Base-by-base conservation (phyloP, 495 filamentous ascomycete genomes). In the Astrothelium macrocarpum region DNA sequence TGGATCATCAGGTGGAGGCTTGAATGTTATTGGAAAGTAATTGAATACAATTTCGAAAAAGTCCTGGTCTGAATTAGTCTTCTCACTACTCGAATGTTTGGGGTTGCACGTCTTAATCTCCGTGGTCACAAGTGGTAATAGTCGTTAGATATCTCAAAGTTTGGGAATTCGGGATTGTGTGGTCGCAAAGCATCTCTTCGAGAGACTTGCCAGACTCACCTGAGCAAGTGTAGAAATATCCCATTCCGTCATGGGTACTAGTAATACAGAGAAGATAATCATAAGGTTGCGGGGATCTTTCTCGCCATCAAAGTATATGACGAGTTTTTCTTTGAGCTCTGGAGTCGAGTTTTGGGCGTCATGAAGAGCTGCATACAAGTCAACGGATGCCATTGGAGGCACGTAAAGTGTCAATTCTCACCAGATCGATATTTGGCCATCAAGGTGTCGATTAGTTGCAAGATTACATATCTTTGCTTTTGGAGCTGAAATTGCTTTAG, bases 201-300 rank as follows among this genome's bases (percentile, higher is more conserved):
- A 39, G 34, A 39, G 14, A 14, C 9, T 49, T 49, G 9, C 11
- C 10, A 34, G 31, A 67, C 73, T 62, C 74, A 86, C 86, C 78
- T 90, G 86, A 9, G 78, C 81, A 71, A 87, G 77, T 34, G 75
- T 74, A 2, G 79, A 74, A 59, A 89, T 82, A 68, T 88, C 81
- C 85, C 88, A 90, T 73, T 90, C 87, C 45, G 85, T 77, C 79
- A 90, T 85, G 12, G 89, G 77, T 25, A 88, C 87, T 67, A 82
- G 86, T 39, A 89, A 70, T 34, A 90, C 79, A 1, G 87, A 90
- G 67, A 90, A 90, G 2, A 90, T 81, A 53, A 90, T 76, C 87
- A 90, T 90, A 31, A 90, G 76, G 69, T 90, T 90, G 29, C 87
- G 78, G 2, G 87, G 87, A 66, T 90, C 87, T 68, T 90, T 90